Evolutionary conservation across 2,329 filamentous ascomycete species (phyloP), one percentile per base, ranked within the genome.

Genomic region (Periconia sp.): DNA sequence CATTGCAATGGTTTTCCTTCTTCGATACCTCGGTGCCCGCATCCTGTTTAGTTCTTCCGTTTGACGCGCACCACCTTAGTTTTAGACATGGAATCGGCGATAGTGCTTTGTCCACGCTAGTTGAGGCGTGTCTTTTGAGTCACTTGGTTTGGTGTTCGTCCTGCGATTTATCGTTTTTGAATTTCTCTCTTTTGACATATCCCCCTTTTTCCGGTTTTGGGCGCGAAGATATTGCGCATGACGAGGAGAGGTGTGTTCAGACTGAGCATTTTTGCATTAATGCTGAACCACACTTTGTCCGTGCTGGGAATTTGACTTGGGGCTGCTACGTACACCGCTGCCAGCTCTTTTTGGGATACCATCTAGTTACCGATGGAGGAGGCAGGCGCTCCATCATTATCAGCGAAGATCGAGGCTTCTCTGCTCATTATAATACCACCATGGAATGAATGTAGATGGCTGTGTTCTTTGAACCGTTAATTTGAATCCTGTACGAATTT

Each of bases 301-400:
- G 33, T 5, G 10, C 33, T 14, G 13, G 10, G 15, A 33, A 37
- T 37, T 37, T 37, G 33, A 37, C n/a, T n/a, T 37, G 15, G 15
- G 5, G 33, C 15, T 37, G 33, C 15, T 37, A 37, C 15, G 15
- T 11, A 37, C 15, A 37, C 33, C 33, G 33, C 33, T 37, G 6
- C 15, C 10, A 37, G 33, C 30, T 41, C 46, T 41, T 35, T 47
- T 49, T 45, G 33, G 15, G 15, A 3, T n/a, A 37, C 15, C 3
- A 37, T 11, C 6, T 52, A 57, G 59, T 59, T 59, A 27, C 47
- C 52, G 59, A 65, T 71, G 70, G 69, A 71, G 69, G 71, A 72
- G 68, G 66, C 66, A 71, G 71, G 71, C 69, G 70, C 71, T 72
- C 66, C 69, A 68, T 70, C 59, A 37, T 14, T n/a, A 37, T 37